Conservation (phyloP, 148 eudicot species). For the Heliosperma pusillum region DNA sequence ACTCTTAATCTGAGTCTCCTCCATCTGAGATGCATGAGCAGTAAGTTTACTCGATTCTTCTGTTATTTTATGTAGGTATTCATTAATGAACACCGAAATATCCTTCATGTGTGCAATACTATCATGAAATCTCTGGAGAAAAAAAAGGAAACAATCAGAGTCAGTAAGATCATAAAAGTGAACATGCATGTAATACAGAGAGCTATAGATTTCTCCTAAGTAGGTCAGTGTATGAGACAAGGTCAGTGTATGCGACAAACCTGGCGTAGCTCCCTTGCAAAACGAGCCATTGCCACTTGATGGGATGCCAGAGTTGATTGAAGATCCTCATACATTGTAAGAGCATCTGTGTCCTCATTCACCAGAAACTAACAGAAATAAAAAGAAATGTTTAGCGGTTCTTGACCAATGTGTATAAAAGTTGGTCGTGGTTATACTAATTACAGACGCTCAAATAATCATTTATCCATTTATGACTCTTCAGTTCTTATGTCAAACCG, state of each 20-base stretch:
- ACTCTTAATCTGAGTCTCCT: slow-evolving; percentile 55
- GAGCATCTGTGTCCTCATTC: slow-evolving; percentile 58
- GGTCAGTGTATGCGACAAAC: slow-evolving; percentile 33
- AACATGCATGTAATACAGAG: background rate
- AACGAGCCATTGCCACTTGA: slow-evolving; percentile 78
- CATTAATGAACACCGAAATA: slow-evolving; percentile 55
- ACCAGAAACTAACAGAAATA: slow-evolving; percentile 47
- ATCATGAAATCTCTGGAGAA: slow-evolving; percentile 63
- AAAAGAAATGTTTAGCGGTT: background rate
- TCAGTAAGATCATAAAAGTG: background rate
- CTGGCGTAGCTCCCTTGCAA: slow-evolving; percentile 89
- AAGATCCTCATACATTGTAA: slow-evolving; percentile 73
- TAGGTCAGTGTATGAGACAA: background rate
- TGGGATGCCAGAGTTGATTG: slow-evolving; percentile 64
- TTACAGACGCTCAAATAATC: background rate
- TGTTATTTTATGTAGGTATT: slow-evolving; percentile 51
- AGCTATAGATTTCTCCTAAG: background rate
- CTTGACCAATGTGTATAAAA: background rate
- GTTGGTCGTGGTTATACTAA: background rate
- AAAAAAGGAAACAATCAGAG: slow-evolving; percentile 1
- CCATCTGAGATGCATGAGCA: slow-evolving; percentile 55
- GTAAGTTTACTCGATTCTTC: slow-evolving; percentile 61
- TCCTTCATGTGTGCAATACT: slow-evolving; percentile 52
- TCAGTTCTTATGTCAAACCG: no score
- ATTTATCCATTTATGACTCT: no score